These are phyloP conservation scores for Magnolia sinica DNA, from an alignment of 164 flowering plant species.

Conservation along the genomic window DNA sequence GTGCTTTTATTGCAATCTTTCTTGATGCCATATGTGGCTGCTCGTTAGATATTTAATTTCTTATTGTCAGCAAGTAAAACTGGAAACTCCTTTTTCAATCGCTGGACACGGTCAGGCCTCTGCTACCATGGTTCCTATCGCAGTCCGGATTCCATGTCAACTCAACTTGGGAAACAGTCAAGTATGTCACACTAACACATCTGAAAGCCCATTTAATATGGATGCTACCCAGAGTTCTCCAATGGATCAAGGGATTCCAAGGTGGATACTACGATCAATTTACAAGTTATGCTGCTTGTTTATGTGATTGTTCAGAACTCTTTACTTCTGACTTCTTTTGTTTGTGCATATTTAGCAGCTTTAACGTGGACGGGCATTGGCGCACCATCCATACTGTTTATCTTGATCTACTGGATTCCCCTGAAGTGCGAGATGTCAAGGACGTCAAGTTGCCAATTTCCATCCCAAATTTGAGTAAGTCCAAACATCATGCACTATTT, in stretches of 20 bases:
- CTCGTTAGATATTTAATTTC: neutral
- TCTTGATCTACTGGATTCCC: conserved; percentile 44
- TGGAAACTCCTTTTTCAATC: conserved; percentile 11
- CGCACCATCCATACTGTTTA: conserved; percentile 54
- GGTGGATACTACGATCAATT: conserved; percentile 21
- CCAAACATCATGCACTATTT: conserved; percentile 6
- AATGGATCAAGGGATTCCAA: conserved; percentile 21
- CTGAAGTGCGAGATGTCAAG: conserved; percentile 26
- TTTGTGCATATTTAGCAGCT: conserved; percentile 25
- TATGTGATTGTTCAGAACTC: neutral
- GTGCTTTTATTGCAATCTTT: neutral
- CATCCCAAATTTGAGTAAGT: conserved; percentile 34
- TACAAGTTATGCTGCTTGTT: neutral
- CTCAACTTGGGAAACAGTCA: conserved; percentile 12
- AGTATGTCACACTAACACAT: conserved; percentile 19
- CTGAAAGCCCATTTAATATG: conserved; percentile 24
- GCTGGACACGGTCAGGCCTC: conserved; percentile 18
- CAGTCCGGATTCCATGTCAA: conserved; percentile 27
- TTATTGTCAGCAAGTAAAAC: conserved; percentile 14
- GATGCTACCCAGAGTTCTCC: conserved; percentile 27
- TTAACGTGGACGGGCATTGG: conserved; percentile 50
- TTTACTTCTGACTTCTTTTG: neutral
- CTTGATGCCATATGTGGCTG: neutral
- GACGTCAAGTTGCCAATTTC: conserved; percentile 19
- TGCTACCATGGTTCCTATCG: conserved; percentile 9